phyloP scores from a whole-genome alignment of 2,329 filamentous ascomycete genomes.

The Sarocladiaceae sp. region DNA sequence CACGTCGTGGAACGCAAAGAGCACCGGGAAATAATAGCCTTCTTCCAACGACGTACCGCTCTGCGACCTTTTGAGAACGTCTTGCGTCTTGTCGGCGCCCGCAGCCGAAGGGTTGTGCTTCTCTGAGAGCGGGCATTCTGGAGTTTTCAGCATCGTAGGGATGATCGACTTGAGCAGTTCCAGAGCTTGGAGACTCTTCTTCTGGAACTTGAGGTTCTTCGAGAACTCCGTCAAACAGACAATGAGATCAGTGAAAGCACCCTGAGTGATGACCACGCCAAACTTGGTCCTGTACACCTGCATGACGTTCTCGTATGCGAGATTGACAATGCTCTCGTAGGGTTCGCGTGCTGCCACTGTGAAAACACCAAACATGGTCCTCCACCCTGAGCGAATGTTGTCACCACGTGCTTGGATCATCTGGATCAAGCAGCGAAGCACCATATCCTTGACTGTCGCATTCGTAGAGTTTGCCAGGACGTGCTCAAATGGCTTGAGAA shows the following conservation, averaged over 20 bases:
- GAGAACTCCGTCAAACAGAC: constrained; percentile 98
- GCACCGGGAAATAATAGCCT: constrained; percentile 96
- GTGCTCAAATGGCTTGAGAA: constrained; percentile 96
- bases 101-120: constrained; percentile 38
- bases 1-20: constrained; percentile 98
- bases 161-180: constrained; percentile 93
- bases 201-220: constrained; percentile 97
- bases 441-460: constrained; percentile 95
- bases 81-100: constrained; percentile 38
- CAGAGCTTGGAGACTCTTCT: constrained; percentile 94
- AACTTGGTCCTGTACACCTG: constrained; percentile 96
- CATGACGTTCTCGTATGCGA: constrained; percentile 94
- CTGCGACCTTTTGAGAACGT: constrained; percentile 49
- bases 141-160: constrained; percentile 89
- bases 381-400: constrained; percentile 97
- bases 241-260: constrained; percentile 92
- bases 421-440: constrained; percentile 90
- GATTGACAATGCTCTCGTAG: constrained; percentile 91
- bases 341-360: constrained; percentile 91
- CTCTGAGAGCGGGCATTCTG: constrained; percentile 86
- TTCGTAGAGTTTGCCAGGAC: constrained; percentile 92
- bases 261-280: constrained; percentile 92
- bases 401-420: constrained; percentile 98
- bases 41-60: constrained; percentile 88
- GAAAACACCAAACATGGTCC: constrained; percentile 99